Conservation (phyloP, 257 asterid species). For the Nicotiana knightiana region DNA sequence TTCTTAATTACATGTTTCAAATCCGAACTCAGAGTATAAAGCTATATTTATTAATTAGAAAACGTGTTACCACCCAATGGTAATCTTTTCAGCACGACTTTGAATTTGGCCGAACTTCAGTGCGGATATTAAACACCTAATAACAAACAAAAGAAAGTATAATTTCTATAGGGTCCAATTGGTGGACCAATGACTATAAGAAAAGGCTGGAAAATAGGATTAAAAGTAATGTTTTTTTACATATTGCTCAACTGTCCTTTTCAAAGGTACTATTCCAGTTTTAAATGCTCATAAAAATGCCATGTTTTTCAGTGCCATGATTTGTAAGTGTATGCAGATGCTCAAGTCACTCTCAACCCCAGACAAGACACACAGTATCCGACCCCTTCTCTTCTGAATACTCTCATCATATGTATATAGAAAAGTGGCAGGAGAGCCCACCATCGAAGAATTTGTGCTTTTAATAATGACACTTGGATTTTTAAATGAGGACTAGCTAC, state of each 20-base stretch:
- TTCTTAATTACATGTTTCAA: too few species aligned
- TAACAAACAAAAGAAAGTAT: too few species aligned
- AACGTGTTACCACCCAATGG: too few species aligned
- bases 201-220: slow-evolving; percentile 20
- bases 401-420: slow-evolving; percentile 17
- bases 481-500: neutral
- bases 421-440: neutral
- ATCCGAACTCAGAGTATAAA: too few species aligned
- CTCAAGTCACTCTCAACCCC: slow-evolving; percentile 32
- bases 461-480: neutral
- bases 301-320: slow-evolving; percentile 51
- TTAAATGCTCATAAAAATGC: slow-evolving; percentile 29
- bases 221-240: slow-evolving; percentile 26
- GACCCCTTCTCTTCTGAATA: slow-evolving; percentile 20
- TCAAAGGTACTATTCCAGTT: slow-evolving; percentile 23
- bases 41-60: too few species aligned
- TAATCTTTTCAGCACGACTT: too few species aligned
- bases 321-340: slow-evolving; percentile 34
- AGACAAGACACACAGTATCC: slow-evolving; percentile 24
- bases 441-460: slow-evolving; percentile 11
- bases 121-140: too few species aligned
- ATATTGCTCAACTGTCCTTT: slow-evolving; percentile 28
- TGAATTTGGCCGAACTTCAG: too few species aligned
- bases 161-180: neutral
- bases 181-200: slow-evolving; percentile 20